A percentile compares a stretch with the other conserved stretches of the same genome.
Conservation (phyloP, 768 basidiomycete genomes). For the Lyophyllum shimeji region DNA sequence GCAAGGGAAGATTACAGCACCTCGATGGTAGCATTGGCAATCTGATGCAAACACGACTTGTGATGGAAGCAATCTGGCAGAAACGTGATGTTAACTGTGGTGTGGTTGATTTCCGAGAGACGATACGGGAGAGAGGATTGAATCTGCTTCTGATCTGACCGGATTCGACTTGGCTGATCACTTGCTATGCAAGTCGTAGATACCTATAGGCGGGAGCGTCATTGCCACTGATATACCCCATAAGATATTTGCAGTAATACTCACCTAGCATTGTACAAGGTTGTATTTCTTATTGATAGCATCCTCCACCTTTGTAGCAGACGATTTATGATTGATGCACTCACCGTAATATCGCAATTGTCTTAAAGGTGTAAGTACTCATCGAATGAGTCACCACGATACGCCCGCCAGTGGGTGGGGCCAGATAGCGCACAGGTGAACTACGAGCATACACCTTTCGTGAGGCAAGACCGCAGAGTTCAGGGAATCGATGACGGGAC, state of each 20-base stretch:
- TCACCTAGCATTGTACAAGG: slow-evolving; percentile 10
- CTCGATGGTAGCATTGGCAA: slow-evolving; percentile 63
- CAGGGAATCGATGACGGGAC: neutral
- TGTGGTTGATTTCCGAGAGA: slow-evolving; percentile 61
- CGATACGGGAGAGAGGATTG: slow-evolving; percentile 47
- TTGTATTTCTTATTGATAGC: slow-evolving; percentile 4
- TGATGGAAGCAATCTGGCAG: slow-evolving; percentile 74
- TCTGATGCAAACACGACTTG: slow-evolving; percentile 50
- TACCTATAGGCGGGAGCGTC: slow-evolving; percentile 16
- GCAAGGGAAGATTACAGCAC: slow-evolving; percentile 54
- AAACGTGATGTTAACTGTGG: slow-evolving; percentile 56
- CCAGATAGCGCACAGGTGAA: neutral
- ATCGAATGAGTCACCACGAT: neutral
- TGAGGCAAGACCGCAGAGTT: neutral
- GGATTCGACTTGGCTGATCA: slow-evolving; percentile 15
- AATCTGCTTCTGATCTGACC: slow-evolving; percentile 50
- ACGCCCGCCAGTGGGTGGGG: neutral
- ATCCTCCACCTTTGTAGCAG: slow-evolving; percentile 5
- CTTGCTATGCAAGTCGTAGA: slow-evolving; percentile 7
- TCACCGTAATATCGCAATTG: neutral
- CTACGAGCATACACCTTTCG: too few relatives aligned
- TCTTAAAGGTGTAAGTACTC: neutral
- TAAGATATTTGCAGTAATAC: slow-evolving; percentile 15
- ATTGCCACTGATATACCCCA: slow-evolving; percentile 16
- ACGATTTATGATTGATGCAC: neutral